phyloP scores from a whole-genome alignment of 2,329 filamentous ascomycete species.

The Cucurbitaria berberidis region DNA sequence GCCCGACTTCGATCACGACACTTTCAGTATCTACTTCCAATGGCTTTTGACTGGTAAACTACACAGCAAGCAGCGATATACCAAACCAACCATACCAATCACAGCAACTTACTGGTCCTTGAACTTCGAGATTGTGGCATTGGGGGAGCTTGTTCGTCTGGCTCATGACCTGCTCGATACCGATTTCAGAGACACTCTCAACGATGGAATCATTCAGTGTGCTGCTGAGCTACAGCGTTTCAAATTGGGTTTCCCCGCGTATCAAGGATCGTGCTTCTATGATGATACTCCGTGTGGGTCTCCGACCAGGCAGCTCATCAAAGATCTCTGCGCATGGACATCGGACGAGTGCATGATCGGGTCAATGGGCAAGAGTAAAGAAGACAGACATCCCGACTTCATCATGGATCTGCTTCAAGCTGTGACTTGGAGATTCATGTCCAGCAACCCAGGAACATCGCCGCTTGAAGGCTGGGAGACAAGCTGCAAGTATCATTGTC shows the following conservation, averaged over 20 bases:
- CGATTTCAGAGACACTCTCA: background rate
- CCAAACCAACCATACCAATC: too few relatives aligned
- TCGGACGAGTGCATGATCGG: background rate
- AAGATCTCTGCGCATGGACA: background rate
- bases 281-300: background rate
- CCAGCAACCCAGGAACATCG: background rate
- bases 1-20: too few relatives aligned
- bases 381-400: background rate
- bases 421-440: background rate
- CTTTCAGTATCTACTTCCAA: too few relatives aligned
- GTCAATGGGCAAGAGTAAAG: background rate
- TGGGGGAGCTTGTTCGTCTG: background rate
- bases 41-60: too few relatives aligned
- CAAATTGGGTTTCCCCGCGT: background rate
- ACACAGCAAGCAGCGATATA: too few relatives aligned
- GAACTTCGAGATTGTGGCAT: background rate
- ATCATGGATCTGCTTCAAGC: background rate
- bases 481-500: slow-evolving; percentile 1
- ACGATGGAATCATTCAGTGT: background rate
- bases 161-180: background rate
- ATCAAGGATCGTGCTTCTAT: background rate
- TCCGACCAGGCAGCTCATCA: background rate
- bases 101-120: too few relatives aligned
- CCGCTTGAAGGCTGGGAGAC: background rate
- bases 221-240: background rate